Conservation (phyloP, 192 early-diverging fungal genomes). For the Coemansia sp. region DNA sequence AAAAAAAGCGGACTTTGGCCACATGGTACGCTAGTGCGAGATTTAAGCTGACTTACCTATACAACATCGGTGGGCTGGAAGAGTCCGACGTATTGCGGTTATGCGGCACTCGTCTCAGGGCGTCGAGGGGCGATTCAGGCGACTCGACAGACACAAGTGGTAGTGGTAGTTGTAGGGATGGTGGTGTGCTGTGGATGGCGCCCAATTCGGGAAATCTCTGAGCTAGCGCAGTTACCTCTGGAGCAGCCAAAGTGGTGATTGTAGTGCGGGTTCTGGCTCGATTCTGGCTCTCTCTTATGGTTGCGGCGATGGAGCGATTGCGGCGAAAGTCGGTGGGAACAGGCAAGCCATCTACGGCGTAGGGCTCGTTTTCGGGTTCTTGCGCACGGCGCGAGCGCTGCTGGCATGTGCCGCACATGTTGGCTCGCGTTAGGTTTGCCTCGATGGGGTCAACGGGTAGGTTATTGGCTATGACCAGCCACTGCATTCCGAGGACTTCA, state of each 20-base stretch:
- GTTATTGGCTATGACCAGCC: not conserved
- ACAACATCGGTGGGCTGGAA: not conserved
- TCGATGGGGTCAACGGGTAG: conserved; percentile 18
- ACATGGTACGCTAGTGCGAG: not conserved
- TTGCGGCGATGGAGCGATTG: conserved; percentile 38
- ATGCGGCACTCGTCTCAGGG: not conserved
- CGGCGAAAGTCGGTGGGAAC: conserved; percentile 42
- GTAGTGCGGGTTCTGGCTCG: not conserved
- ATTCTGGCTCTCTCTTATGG: conserved; percentile 15
- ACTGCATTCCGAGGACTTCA: conserved; percentile 17
- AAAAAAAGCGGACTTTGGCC: not conserved
- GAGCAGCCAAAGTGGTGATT: not conserved
- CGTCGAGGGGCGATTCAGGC: not conserved
- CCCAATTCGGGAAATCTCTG: not conserved
- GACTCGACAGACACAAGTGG: not conserved
- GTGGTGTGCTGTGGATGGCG: not conserved
- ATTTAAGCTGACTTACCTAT: not conserved
- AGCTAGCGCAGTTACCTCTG: not conserved
- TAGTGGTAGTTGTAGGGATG: not conserved
- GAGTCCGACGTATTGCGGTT: not conserved
- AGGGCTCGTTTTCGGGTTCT: conserved; percentile 17
- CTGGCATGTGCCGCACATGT: conserved; percentile 51
- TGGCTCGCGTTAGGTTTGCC: conserved; percentile 30
- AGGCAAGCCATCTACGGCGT: not conserved
- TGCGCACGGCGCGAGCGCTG: conserved; percentile 44